Evolutionary conservation across 257 asterid species (phyloP).

Genomic region (Voacanga thouarsii): DNA sequence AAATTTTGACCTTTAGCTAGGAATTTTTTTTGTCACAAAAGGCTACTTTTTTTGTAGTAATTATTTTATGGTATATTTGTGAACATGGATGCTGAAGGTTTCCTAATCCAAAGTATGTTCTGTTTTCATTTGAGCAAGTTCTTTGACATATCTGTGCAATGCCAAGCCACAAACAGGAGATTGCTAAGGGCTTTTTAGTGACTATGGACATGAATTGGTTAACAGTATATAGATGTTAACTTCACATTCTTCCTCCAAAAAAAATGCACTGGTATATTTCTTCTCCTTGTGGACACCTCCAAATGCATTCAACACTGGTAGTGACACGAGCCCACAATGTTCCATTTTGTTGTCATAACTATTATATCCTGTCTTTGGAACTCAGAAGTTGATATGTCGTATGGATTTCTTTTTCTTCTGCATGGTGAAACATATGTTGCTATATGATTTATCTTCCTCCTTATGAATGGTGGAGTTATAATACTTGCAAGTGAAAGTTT

Average conservation of each 20-base stretch:
- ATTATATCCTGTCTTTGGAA: neutral
- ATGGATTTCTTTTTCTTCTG: neutral
- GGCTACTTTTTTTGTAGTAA: too few species aligned
- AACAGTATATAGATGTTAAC: conserved; percentile 51
- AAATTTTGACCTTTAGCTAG: too few species aligned
- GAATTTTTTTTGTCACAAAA: too few species aligned
- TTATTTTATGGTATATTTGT: too few species aligned
- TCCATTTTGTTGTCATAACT: neutral
- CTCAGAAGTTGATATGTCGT: neutral
- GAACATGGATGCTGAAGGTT: too few species aligned
- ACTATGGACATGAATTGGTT: conserved; percentile 94
- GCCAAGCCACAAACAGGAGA: too few species aligned
- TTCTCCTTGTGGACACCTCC: conserved; percentile 7
- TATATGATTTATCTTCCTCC: neutral
- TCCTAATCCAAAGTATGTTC: too few species aligned
- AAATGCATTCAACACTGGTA: neutral
- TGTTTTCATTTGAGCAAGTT: too few species aligned
- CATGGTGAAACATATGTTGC: neutral
- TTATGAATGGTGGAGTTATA: neutral
- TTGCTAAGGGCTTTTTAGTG: too few species aligned
- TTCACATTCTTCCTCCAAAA: conserved; percentile 4
- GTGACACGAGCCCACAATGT: neutral
- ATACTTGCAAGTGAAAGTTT: neutral
- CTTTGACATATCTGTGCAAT: too few species aligned
- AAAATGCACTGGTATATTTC: neutral